Conservation (phyloP, 345 rosid species). For the Acer yangbiense region DNA sequence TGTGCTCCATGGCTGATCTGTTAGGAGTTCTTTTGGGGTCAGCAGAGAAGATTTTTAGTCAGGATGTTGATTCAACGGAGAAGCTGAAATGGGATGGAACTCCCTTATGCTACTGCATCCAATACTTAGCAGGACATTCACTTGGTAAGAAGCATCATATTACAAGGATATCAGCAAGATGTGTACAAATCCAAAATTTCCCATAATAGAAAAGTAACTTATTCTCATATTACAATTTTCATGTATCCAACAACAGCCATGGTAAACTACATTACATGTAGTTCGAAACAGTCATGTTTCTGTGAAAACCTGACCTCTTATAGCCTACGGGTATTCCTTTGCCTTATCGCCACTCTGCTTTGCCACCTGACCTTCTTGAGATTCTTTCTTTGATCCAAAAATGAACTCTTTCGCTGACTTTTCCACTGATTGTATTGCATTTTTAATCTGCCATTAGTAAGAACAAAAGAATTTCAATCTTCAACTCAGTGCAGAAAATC, state of each 20-base stretch:
- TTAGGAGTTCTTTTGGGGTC: too few species aligned
- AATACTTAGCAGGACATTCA: too few species aligned
- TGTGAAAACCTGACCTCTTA: background rate
- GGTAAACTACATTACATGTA: background rate
- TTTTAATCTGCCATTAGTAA: constrained; percentile 59
- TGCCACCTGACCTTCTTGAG: constrained; percentile 24
- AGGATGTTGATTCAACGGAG: too few species aligned
- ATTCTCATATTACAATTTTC: constrained; percentile 4
- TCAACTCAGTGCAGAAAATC: constrained; percentile 1
- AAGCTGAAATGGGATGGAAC: too few species aligned
- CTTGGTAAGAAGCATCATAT: background rate
- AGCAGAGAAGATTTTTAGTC: too few species aligned
- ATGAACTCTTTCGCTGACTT: constrained; percentile 56
- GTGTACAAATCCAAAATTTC: background rate
- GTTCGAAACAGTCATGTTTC: background rate
- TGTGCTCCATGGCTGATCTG: too few species aligned
- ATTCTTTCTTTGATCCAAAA: constrained; percentile 52
- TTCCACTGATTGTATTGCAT: constrained; percentile 57
- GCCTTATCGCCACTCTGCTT: constrained; percentile 24
- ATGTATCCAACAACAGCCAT: constrained; percentile 5
- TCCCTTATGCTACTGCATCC: too few species aligned
- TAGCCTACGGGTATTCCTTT: constrained; percentile 26
- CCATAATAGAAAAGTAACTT: background rate
- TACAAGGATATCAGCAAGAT: background rate
- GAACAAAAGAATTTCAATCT: background rate